Percentiles rank a stretch among this genome's conserved stretches.
phyloP scores from a whole-genome alignment of 2,329 filamentous ascomycete species.

The Hymenoscyphus salicellus region DNA sequence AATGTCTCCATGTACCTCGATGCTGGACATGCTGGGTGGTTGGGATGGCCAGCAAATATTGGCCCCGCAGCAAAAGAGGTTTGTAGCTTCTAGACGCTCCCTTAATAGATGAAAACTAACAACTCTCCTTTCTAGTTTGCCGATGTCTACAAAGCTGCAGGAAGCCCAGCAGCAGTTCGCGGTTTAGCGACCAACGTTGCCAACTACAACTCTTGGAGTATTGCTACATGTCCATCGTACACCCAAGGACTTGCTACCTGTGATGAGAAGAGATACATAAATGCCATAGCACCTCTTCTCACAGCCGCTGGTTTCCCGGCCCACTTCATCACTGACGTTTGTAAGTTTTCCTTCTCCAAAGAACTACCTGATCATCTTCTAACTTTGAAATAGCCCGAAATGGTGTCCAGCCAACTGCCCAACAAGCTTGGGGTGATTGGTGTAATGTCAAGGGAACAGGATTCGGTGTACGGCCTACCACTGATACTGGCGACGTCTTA shows the following conservation, averaged over 20 bases:
- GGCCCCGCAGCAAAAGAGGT: constrained; percentile 43
- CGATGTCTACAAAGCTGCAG: constrained; percentile 46
- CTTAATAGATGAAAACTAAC: too few species aligned
- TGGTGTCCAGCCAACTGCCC: constrained; percentile 57
- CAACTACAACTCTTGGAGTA: constrained; percentile 56
- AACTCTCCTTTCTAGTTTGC: constrained; percentile 38
- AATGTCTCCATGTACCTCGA: constrained; percentile 65
- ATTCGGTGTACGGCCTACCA: constrained; percentile 61
- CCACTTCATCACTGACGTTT: constrained; percentile 54
- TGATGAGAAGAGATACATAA: constrained; percentile 52
- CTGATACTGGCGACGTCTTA: constrained; percentile 57
- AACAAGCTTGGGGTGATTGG: constrained; percentile 62
- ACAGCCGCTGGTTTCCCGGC: constrained; percentile 47
- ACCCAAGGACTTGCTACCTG: constrained; percentile 46
- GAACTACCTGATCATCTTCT: neutral
- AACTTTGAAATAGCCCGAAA: constrained; percentile 48
- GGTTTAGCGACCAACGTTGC: constrained; percentile 56
- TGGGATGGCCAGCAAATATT: constrained; percentile 61
- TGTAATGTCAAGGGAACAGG: constrained; percentile 64
- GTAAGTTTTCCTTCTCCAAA: constrained; percentile 32
- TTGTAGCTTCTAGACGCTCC: too few species aligned
- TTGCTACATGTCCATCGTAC: constrained; percentile 43
- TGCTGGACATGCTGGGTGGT: constrained; percentile 62
- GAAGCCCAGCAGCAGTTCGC: constrained; percentile 46
- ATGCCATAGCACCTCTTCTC: constrained; percentile 49